Evolutionary conservation across 345 rosid species (phyloP).

Genomic region (Acer negundo): DNA sequence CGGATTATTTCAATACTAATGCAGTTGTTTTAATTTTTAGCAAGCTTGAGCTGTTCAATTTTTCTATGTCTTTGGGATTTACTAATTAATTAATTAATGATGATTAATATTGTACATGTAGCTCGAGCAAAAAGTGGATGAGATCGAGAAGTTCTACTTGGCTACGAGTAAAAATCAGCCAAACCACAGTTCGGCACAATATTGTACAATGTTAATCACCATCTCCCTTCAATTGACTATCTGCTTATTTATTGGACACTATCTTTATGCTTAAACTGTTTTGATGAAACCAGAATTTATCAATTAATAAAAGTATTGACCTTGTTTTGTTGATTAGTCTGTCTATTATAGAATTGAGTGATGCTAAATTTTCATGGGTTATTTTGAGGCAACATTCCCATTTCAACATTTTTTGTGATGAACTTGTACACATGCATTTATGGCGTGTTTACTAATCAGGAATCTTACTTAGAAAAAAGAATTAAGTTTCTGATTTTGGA

Average conservation of each 20-base stretch:
- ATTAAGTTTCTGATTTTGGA: too few species aligned
- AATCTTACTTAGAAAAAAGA: too few species aligned
- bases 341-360: too few species aligned
- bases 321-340: too few species aligned
- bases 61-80: background rate
- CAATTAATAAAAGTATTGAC: too few species aligned
- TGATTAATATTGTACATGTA: constrained; percentile 23
- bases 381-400: too few species aligned
- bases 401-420: too few species aligned
- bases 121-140: constrained; percentile 75
- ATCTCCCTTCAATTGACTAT: constrained; percentile 9
- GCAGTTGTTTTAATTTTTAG: background rate
- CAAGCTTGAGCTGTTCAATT: constrained; percentile 2
- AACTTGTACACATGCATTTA: too few species aligned
- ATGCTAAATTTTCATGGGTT: too few species aligned
- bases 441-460: too few species aligned
- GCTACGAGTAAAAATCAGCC: constrained; percentile 38
- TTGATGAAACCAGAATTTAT: too few species aligned
- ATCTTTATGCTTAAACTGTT: background rate
- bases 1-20: background rate
- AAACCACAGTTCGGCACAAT: constrained; percentile 63
- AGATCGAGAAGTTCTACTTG: constrained; percentile 64
- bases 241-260: background rate
- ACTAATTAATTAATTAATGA: background rate
- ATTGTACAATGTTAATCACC: constrained; percentile 51